Evolutionary conservation across 1,139 yeast species (phyloP), one percentile per base, ranked within the genome.

Genomic region (Yamadazyma buinensis): DNA sequence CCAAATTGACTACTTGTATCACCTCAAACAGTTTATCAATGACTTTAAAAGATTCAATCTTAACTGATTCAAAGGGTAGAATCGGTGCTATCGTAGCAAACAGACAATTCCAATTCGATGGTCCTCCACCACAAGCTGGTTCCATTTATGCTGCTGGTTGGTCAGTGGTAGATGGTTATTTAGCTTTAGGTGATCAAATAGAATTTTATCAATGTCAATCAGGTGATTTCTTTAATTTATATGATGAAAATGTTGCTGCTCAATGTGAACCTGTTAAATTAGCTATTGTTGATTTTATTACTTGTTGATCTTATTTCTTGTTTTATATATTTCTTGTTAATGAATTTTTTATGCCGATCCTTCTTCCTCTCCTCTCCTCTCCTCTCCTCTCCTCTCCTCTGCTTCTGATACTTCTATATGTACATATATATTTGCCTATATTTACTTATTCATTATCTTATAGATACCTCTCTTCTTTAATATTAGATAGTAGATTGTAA

Each of bases 41-140:
- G 72, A 62, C 66, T 23, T 73, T 83, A 54, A 57, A 67, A 33
- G 71, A 55, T 33, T 65, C 77, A 49, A 52, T 78, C 42, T 70
- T 83, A 59, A 73, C 69, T 29, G 92, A 83, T 55, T 55, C 73
- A 35, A 48, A 64, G 39, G 86, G 86, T 41, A 80, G 92, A 77
- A 66, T 83, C 47, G 92, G 92, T 55, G 77, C 88, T 40, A 82
- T 83, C 61, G 92, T 83, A 52, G 84, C 90, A 43, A 82, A 82
- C 80, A 77, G 83, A 69, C 92, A 83, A 71, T 82, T 83, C 82
- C 92, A 83, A 70, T 83, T 83, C 54, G 92, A 83, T 57, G 92
- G 92, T 61, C 94, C 92, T 50, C 88, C 90, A 64, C 92, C 92
- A 54, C 94, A 84, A 73, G 90, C 92, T 40, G 94, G 94, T 63